These are phyloP conservation scores for Pythium brachiatum DNA, from an alignment of 352 stramenopile species.

Conservation along the genomic window DNA sequence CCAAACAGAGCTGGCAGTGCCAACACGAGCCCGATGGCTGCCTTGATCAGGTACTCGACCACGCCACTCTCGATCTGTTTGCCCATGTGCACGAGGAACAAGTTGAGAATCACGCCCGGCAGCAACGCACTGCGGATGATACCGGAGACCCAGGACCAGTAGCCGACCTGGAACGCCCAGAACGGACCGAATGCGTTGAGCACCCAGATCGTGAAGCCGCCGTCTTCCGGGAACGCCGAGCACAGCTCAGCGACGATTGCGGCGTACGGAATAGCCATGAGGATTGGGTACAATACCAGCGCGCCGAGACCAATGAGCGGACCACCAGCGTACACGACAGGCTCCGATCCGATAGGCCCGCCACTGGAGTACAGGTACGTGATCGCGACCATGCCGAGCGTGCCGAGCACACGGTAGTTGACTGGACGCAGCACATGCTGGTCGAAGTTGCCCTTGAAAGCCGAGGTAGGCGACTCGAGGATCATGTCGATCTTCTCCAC, in stretches of 20 bases:
- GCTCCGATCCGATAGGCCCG: constrained; percentile 28
- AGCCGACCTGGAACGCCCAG: constrained; percentile 78
- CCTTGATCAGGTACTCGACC: constrained; percentile 23
- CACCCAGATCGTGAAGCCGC: constrained; percentile 69
- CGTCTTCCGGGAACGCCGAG: constrained; percentile 71
- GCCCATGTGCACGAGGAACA: background rate
- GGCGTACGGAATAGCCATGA: constrained; percentile 76
- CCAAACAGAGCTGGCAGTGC: constrained; percentile 20
- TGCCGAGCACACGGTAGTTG: constrained; percentile 29
- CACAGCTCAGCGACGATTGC: constrained; percentile 64
- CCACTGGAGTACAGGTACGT: constrained; percentile 30
- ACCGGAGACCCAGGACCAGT: constrained; percentile 77
- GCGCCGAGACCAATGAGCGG: constrained; percentile 65
- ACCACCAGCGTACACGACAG: constrained; percentile 26
- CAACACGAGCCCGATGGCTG: constrained; percentile 19
- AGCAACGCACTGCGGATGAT: constrained; percentile 30
- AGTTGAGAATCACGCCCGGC: constrained; percentile 44
- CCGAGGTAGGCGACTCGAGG: constrained; percentile 24
- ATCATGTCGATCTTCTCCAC: constrained; percentile 35
- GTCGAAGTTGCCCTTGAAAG: constrained; percentile 27
- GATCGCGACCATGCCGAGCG: constrained; percentile 28
- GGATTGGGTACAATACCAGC: constrained; percentile 72
- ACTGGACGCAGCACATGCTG: constrained; percentile 1
- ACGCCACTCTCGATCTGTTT: constrained; percentile 27
- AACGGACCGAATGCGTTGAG: constrained; percentile 69